Conservation (phyloP, 2,329 filamentous ascomycete genomes). For the Sclerotinia nivalis region DNA sequence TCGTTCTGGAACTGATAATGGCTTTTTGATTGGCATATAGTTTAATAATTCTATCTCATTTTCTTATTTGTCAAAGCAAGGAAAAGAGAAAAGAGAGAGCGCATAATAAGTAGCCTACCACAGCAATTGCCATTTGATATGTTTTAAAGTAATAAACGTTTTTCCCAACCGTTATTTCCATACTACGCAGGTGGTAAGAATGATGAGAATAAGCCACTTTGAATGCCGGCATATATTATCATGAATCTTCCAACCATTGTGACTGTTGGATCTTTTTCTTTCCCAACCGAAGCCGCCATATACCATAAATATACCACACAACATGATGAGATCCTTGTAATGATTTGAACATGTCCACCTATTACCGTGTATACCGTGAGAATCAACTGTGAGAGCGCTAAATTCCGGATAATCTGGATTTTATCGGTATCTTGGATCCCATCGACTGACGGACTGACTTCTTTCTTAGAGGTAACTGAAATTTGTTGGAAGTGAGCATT, state of each 20-base stretch:
- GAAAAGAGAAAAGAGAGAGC: not conserved
- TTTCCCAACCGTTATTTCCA: not conserved
- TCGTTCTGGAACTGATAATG: not conserved
- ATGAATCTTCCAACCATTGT: constrained; percentile 53
- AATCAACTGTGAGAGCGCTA: constrained; percentile 72
- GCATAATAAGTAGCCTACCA: not conserved
- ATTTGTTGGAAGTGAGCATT: not conserved
- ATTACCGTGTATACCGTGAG: constrained; percentile 72
- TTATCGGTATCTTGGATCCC: not conserved
- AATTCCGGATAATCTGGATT: constrained; percentile 38
- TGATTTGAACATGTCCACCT: constrained; percentile 90
- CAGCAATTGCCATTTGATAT: not conserved
- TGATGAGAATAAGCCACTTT: constrained; percentile 80
- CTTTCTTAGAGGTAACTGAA: not conserved
- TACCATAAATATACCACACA: constrained; percentile 91
- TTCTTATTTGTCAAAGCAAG: not conserved
- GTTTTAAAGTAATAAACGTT: not conserved
- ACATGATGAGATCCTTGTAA: constrained; percentile 83
- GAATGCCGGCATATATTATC: constrained; percentile 79
- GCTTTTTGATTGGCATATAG: not conserved
- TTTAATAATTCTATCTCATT: not conserved
- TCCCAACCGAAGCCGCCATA: constrained; percentile 52
- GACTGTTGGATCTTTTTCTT: constrained; percentile 21
- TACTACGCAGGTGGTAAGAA: constrained; percentile 86
- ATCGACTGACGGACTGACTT: not conserved